These are phyloP conservation scores for Lotus japonicus DNA, from an alignment of 306 rosid genomes.

Conservation along the genomic window DNA sequence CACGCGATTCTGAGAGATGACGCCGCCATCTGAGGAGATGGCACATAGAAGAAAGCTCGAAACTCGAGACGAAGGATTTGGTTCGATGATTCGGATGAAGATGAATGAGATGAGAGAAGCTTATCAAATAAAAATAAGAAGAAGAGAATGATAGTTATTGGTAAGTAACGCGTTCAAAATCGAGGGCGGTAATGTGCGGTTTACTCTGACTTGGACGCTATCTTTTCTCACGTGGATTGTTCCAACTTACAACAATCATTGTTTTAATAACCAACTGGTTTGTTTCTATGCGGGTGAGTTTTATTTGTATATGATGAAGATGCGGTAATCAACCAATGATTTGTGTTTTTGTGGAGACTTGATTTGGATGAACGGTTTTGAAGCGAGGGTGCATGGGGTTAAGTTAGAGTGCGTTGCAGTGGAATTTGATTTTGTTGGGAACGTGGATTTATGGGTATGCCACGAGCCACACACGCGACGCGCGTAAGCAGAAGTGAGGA, in stretches of 20 bases:
- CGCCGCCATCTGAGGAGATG: conserved; percentile 27
- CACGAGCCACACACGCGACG: conserved; percentile 37
- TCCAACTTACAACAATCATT: not conserved
- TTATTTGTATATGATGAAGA: too few species aligned
- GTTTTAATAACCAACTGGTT: not conserved
- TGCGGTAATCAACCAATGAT: not conserved
- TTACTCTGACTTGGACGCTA: not conserved
- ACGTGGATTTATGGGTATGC: conserved; percentile 24
- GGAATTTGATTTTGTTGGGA: too few species aligned
- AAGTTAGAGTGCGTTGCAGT: not conserved
- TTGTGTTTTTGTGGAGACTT: not conserved
- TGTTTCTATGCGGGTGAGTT: not conserved
- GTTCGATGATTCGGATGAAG: too few species aligned
- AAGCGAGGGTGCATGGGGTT: not conserved
- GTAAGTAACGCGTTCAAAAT: conserved; percentile 22
- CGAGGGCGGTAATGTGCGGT: not conserved
- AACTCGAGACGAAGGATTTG: too few species aligned
- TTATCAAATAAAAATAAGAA: not conserved
- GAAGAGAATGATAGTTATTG: not conserved
- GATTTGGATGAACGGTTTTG: not conserved
- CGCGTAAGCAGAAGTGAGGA: not conserved
- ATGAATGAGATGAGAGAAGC: not conserved
- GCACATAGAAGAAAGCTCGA: too few species aligned
- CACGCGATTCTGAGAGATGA: conserved; percentile 33
- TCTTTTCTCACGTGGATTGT: too few species aligned